Conservation (phyloP, 345 rosid genomes). For the Pistacia integerrima region DNA sequence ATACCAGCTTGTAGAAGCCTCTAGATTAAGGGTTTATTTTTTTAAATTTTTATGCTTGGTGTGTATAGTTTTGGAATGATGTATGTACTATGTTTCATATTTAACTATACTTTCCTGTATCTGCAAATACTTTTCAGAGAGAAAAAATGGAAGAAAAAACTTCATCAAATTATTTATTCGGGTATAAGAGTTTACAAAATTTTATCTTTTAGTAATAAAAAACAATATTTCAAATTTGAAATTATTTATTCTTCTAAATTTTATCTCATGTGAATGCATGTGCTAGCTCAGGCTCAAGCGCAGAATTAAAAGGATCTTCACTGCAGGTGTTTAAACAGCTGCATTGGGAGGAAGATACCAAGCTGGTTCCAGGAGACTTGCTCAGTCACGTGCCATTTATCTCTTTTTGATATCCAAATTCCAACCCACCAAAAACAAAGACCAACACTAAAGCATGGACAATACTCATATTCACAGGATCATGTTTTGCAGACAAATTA, state of each 20-base stretch:
- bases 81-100: too few species aligned
- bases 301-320: background rate
- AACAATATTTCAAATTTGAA: too few species aligned
- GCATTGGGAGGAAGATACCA: background rate
- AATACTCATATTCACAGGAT: background rate
- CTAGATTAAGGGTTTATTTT: background rate
- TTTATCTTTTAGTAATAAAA: too few species aligned
- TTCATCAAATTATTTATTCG: too few species aligned
- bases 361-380: background rate
- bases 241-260: too few species aligned
- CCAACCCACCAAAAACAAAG: background rate
- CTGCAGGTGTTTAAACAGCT: background rate
- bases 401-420: background rate
- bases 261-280: constrained; percentile 16
- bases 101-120: too few species aligned
- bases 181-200: too few species aligned
- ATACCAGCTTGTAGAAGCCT: background rate
- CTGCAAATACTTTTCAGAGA: too few species aligned
- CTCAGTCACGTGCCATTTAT: background rate
- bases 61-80: background rate
- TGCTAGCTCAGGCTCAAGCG: background rate
- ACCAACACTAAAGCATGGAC: background rate
- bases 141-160: too few species aligned
- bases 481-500: background rate
- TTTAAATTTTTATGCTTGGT: background rate